A percentile compares a stretch with the other conserved stretches of the same genome.
Evolutionary conservation across 768 basidiomycete genomes (phyloP).

Genomic region (Dacryopinax spathularia): DNA sequence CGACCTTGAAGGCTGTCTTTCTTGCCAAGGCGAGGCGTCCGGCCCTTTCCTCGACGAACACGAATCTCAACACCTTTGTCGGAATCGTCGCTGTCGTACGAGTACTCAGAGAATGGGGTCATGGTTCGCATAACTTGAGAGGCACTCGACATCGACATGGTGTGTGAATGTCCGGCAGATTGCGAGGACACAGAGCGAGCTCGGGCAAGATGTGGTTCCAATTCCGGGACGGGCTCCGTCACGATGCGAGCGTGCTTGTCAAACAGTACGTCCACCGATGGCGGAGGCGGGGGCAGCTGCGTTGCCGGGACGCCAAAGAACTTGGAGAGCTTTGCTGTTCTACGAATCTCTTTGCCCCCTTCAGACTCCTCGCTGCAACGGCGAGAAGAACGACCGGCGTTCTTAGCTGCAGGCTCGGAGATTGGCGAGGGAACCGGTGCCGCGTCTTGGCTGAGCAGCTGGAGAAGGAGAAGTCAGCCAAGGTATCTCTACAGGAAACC

Average conservation of each 20-base stretch:
- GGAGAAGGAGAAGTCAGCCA: no score
- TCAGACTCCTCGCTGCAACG: not conserved
- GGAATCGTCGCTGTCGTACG: slow-evolving; percentile 2
- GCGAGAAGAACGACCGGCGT: not conserved
- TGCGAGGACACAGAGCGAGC: not conserved
- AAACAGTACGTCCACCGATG: not conserved
- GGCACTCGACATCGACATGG: not conserved
- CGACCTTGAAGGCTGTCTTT: not conserved
- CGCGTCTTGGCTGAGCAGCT: no score
- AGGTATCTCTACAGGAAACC: no score
- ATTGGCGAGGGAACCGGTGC: no score
- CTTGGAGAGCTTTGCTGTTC: not conserved
- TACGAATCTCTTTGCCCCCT: not conserved
- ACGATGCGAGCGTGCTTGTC: not conserved
- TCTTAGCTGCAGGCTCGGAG: not conserved
- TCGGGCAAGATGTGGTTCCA: not conserved
- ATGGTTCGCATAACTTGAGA: not conserved
- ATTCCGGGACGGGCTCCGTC: not conserved
- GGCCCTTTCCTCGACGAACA: not conserved
- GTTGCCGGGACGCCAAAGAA: not conserved
- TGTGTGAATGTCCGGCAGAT: not conserved
- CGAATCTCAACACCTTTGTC: not conserved
- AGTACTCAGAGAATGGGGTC: not conserved
- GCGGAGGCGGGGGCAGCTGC: not conserved
- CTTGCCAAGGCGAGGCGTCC: not conserved